A percentile compares a stretch with the other conserved stretches of the same genome.
Conservation (phyloP, 2,329 filamentous ascomycete genomes). For the Arthrobotrys musiformis region DNA sequence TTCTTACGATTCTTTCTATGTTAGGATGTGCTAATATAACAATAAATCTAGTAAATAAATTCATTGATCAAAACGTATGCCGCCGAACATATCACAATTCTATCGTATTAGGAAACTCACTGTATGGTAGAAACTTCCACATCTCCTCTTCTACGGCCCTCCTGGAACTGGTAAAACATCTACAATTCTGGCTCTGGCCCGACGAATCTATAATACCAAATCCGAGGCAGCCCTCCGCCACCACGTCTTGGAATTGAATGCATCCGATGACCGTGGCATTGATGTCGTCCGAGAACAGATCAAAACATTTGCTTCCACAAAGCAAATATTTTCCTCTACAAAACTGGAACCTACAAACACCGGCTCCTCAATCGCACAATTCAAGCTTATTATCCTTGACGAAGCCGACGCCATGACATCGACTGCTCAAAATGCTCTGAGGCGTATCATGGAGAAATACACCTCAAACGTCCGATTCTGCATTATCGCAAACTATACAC, state of each 20-base stretch:
- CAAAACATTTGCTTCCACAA: constrained; percentile 98
- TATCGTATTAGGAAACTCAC: neutral
- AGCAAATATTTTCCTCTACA: constrained; percentile 84
- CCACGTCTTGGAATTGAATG: constrained; percentile 98
- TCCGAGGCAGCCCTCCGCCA: constrained; percentile 83
- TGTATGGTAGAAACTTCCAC: constrained; percentile 75
- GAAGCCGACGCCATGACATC: constrained; percentile 99
- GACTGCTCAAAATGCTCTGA: constrained; percentile 95
- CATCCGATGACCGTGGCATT: constrained; percentile 95
- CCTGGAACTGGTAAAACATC: constrained; percentile 98
- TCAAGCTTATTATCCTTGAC: constrained; percentile 96
- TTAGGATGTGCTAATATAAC: neutral
- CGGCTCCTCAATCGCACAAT: constrained; percentile 65
- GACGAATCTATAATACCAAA: constrained; percentile 83
- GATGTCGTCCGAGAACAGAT: constrained; percentile 98
- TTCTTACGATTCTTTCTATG: neutral
- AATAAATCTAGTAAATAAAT: constrained; percentile 81
- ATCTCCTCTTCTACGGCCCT: constrained; percentile 95
- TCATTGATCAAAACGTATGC: constrained; percentile 84
- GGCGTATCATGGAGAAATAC: constrained; percentile 99
- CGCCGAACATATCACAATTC: neutral
- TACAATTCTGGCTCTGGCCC: constrained; percentile 90
- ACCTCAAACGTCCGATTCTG: constrained; percentile 97
- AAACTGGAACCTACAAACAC: constrained; percentile 64
- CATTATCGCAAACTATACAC: constrained; percentile 98